Evolutionary conservation across 2,329 filamentous ascomycete species (phyloP).

Genomic region (Sclerotiophoma versabilis): DNA sequence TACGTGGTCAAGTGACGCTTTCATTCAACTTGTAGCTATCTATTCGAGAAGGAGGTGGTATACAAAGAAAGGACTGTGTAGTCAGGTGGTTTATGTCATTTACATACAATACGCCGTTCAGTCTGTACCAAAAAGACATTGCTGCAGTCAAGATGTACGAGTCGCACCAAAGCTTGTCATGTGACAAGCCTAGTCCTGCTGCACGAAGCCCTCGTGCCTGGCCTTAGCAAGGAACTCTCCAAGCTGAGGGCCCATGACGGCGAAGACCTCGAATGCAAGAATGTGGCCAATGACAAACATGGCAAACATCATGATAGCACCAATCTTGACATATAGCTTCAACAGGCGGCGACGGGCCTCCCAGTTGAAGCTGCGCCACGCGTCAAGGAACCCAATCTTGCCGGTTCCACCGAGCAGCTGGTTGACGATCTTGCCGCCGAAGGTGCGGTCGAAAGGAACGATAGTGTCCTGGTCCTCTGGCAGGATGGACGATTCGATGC

Average conservation of each 20-base stretch:
- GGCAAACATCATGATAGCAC: slow-evolving; percentile 60
- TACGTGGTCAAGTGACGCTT: too few relatives aligned
- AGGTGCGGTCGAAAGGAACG: slow-evolving; percentile 88
- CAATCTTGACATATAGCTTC: slow-evolving; percentile 77
- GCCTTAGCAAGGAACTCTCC: slow-evolving; percentile 30
- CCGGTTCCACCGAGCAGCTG: slow-evolving; percentile 76
- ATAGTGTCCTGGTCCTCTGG: slow-evolving; percentile 82
- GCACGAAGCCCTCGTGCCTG: slow-evolving; percentile 21
- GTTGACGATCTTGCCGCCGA: slow-evolving; percentile 78
- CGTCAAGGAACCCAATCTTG: slow-evolving; percentile 74
- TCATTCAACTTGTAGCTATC: too few relatives aligned
- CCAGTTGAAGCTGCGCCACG: slow-evolving; percentile 79
- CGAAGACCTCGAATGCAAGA: slow-evolving; percentile 60
- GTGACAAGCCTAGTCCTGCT: slow-evolving; percentile 2
- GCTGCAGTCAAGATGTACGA: not conserved
- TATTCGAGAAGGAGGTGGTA: not conserved
- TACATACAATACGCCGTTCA: slow-evolving; percentile 2
- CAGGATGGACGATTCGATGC: slow-evolving; percentile 86
- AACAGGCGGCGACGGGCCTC: slow-evolving; percentile 75
- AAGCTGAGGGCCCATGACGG: slow-evolving; percentile 53
- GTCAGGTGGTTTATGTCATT: slow-evolving; percentile 1
- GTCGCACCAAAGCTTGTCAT: not conserved
- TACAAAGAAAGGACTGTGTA: slow-evolving; percentile 13
- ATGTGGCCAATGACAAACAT: slow-evolving; percentile 58
- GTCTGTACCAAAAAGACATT: not conserved